Evolutionary conservation across 202 grass and related monocot species (phyloP), one percentile per base, ranked within the genome.

Genomic region (Miscanthus sacchariflorus): DNA sequence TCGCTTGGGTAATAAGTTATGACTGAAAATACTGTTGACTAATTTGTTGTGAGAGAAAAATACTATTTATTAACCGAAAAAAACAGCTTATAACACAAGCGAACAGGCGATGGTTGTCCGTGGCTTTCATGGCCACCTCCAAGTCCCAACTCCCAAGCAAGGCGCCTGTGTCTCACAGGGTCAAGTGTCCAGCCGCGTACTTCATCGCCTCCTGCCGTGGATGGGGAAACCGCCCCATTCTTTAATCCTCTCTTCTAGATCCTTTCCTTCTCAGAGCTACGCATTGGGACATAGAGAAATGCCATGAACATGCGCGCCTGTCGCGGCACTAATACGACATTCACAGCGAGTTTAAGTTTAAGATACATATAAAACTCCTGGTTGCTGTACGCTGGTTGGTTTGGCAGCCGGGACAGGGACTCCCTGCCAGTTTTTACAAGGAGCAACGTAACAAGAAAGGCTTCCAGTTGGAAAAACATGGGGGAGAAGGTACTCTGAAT

Each of bases 301-400:
- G 54, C 54, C 52, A 10, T 9, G 14, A 56, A 18, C 6, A 56
- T 21, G 43, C 52, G 43, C 52, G 15, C 46, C 83, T 87, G 89
- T 54, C n/a, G 66, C 66, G 23, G 78, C n/a, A 45, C 50, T 78
- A 73, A 82, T 52, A 90, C 72, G 72, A 82, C 72, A 71, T 45
- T 12, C 64, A 56, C 49, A 33, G 12, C 3, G 9, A 12, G 45
- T 59, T 69, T 18, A 68, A 84, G 12, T 59, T 69, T 18, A 68
- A 84, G 12, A 5, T 67, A 2, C 12, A 58, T 5, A 66, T 66
- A 67, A 67, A 67, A 67, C 11, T 67, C 64, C 2, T 6, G 24
- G 5, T 28, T 30, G 64, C 24, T 67, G 24, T 28, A 14, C 2
- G 58, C 58, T 63, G 58, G 58, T 27, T 65, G 61, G 23, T 65